Conservation (phyloP, 2,329 filamentous ascomycete genomes). For the Fusarium praegraminearum region DNA sequence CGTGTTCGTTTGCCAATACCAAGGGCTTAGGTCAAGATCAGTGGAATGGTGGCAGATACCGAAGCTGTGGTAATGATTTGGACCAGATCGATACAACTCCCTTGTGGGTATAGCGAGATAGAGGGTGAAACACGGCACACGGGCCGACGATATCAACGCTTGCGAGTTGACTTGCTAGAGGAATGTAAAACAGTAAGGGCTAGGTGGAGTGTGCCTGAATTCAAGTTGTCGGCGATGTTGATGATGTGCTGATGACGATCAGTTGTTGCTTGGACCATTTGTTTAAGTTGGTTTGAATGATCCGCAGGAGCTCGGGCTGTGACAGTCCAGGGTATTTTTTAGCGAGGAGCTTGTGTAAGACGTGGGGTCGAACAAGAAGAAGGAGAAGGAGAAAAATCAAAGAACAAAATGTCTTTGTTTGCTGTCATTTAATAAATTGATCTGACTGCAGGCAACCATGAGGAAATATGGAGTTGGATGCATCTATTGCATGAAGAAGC, state of each 20-base stretch:
- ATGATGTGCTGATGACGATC: conserved; percentile 12
- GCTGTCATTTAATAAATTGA: conserved; percentile 10
- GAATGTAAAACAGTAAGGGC: conserved; percentile 33
- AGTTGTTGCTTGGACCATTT: conserved; percentile 38
- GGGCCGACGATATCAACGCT: conserved; percentile 36
- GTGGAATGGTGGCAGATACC: conserved; percentile 38
- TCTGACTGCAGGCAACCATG: conserved; percentile 30
- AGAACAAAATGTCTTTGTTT: conserved; percentile 10
- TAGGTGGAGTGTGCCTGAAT: background rate
- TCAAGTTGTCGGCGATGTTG: background rate
- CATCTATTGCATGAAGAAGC: conserved; percentile 6
- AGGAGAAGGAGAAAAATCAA: background rate
- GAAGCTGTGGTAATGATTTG: conserved; percentile 22
- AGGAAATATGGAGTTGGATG: background rate
- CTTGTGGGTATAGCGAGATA: conserved; percentile 13
- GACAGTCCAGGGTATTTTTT: background rate
- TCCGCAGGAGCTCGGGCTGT: conserved; percentile 19
- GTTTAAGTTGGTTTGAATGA: conserved; percentile 12
- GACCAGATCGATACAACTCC: conserved; percentile 19
- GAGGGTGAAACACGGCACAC: conserved; percentile 36
- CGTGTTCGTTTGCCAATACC: conserved; percentile 4
- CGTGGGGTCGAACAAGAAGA: background rate
- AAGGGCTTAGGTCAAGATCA: conserved; percentile 25
- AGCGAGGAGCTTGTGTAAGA: conserved; percentile 14
- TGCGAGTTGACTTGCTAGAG: conserved; percentile 21